These are phyloP conservation scores for Eucalyptus dawsonii DNA, from an alignment of 345 rosid genomes.

Conservation along the genomic window DNA sequence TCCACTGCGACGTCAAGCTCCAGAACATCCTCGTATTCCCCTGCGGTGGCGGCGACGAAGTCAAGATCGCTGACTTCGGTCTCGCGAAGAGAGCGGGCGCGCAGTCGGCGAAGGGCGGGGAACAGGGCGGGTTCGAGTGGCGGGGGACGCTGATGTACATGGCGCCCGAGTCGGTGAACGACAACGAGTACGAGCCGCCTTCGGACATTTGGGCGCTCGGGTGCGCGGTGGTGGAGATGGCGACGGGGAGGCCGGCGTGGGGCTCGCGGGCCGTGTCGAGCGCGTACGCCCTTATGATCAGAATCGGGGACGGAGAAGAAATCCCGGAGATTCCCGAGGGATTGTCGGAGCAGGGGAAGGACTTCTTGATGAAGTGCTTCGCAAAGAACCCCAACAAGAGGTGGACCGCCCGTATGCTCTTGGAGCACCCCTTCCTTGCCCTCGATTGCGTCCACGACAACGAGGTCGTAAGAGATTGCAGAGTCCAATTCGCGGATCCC, in stretches of 20 bases:
- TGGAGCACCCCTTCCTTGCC: conserved; percentile 55
- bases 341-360: conserved; percentile 55
- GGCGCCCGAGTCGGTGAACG: conserved; percentile 67
- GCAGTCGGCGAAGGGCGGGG: neutral
- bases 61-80: conserved; percentile 72
- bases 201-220: conserved; percentile 87
- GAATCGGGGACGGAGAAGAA: conserved; percentile 46
- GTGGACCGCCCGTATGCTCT: conserved; percentile 74
- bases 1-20: conserved; percentile 24
- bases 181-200: conserved; percentile 46
- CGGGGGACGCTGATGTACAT: conserved; percentile 71
- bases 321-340: conserved; percentile 42
- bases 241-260: conserved; percentile 63
- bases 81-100: conserved; percentile 30
- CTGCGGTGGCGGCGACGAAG: neutral
- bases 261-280: conserved; percentile 5
- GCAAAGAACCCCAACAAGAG: conserved; percentile 39
- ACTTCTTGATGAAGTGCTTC: conserved; percentile 58
- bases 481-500: neutral
- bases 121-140: conserved; percentile 3
- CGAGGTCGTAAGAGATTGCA: neutral
- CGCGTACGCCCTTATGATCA: conserved; percentile 27
- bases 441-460: neutral
- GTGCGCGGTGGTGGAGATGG: conserved; percentile 68
- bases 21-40: conserved; percentile 35